Conservation (phyloP, 1,139 yeast genomes). For the Eremothecium sinecaudum region DNA sequence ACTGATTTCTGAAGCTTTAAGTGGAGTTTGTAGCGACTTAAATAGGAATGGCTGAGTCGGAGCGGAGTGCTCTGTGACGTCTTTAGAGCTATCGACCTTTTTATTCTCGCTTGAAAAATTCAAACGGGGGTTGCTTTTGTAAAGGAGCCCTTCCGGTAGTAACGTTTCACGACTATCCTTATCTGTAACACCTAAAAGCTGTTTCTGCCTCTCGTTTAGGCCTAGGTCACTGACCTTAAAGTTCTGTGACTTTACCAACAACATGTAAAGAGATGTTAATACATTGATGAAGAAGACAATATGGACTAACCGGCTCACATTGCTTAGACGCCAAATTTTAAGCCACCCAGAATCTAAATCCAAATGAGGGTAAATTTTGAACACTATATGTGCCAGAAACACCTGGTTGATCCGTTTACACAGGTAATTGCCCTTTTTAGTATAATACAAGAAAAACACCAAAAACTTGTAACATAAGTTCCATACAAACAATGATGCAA, state of each 20-base stretch:
- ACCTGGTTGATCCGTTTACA: conserved; percentile 3
- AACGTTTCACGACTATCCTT: not conserved
- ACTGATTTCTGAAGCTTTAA: conserved; percentile 10
- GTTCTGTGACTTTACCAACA: conserved; percentile 32
- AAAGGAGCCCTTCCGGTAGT: too few relatives aligned
- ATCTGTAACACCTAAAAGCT: conserved; percentile 36
- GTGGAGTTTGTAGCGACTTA: conserved; percentile 28
- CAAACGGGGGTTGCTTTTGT: too few relatives aligned
- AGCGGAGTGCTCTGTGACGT: too few relatives aligned
- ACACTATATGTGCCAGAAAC: conserved; percentile 7
- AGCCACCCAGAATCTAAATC: conserved; percentile 7
- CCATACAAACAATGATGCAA: conserved; percentile 25
- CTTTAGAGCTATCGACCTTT: too few relatives aligned
- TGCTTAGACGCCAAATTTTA: conserved; percentile 8
- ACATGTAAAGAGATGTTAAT: conserved; percentile 29
- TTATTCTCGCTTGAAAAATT: too few relatives aligned
- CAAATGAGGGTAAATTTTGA: conserved; percentile 10
- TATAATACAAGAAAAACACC: conserved; percentile 18
- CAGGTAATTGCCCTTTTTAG: conserved; percentile 16
- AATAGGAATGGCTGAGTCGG: conserved; percentile 24
- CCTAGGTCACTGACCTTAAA: conserved; percentile 34
- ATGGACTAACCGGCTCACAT: conserved; percentile 22
- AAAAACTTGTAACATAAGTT: conserved; percentile 26
- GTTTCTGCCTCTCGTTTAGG: conserved; percentile 35
- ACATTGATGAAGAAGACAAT: conserved; percentile 34